Percentiles rank a stretch among this genome's conserved stretches.
Evolutionary conservation across 2,329 filamentous ascomycete genomes (phyloP).

Genomic region (Pestalotiopsis sp.): DNA sequence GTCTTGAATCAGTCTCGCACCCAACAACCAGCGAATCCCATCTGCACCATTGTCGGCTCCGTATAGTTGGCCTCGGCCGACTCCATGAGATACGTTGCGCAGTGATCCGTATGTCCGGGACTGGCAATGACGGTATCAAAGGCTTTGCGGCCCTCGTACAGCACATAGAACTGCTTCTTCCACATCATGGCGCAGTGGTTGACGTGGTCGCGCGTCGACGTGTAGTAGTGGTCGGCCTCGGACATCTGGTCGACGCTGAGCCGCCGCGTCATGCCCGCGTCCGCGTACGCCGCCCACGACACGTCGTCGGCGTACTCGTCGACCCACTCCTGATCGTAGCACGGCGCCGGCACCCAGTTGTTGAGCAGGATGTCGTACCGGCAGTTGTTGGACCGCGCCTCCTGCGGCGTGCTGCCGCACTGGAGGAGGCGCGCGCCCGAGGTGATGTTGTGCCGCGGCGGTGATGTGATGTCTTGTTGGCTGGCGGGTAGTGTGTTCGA

Average conservation of each 20-base stretch:
- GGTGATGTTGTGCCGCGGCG: constrained; percentile 22
- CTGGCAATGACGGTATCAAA: constrained; percentile 25
- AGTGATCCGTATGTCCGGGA: constrained; percentile 29
- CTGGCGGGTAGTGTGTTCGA: background rate
- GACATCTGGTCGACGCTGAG: constrained; percentile 24
- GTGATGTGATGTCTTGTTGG: background rate
- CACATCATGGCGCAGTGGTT: constrained; percentile 31
- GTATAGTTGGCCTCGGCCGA: constrained; percentile 20
- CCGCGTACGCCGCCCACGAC: constrained; percentile 26
- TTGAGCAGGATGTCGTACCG: constrained; percentile 28
- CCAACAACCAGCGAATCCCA: constrained; percentile 13
- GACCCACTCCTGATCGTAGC: constrained; percentile 24
- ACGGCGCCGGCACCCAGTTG: constrained; percentile 26
- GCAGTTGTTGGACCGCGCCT: constrained; percentile 22
- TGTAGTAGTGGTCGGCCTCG: constrained; percentile 25
- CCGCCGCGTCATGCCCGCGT: constrained; percentile 24
- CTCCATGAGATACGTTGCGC: constrained; percentile 30
- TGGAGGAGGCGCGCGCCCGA: constrained; percentile 17
- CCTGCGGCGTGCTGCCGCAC: constrained; percentile 23
- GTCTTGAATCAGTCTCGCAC: background rate
- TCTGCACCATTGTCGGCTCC: constrained; percentile 19
- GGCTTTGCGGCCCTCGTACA: constrained; percentile 23
- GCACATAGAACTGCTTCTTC: constrained; percentile 27
- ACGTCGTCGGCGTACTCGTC: constrained; percentile 29
- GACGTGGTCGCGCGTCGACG: constrained; percentile 26